Evolutionary conservation across 2,329 filamentous ascomycete genomes (phyloP).

Genomic region (Rosellinia necatrix): DNA sequence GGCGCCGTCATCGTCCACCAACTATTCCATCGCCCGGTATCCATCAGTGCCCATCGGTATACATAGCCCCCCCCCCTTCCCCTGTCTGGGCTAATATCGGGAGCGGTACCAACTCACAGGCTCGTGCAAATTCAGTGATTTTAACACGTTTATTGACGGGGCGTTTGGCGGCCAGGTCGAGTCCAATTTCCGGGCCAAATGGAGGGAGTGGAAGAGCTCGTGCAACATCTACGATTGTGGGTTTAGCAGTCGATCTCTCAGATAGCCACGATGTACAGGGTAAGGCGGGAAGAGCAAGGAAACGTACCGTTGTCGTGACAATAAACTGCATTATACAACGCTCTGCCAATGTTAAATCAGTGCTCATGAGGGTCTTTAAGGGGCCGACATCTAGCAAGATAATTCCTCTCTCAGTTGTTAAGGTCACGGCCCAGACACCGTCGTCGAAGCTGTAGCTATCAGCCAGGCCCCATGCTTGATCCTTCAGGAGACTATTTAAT

Average conservation of each 20-base stretch:
- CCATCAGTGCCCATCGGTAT: too few relatives aligned
- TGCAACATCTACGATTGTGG: conserved; percentile 3
- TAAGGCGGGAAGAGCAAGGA: neutral
- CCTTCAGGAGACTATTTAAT: neutral
- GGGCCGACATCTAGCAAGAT: neutral
- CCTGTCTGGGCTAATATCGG: too few relatives aligned
- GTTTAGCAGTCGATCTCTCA: neutral
- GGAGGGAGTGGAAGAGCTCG: conserved; percentile 13
- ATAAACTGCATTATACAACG: neutral
- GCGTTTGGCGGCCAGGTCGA: neutral
- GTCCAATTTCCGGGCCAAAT: neutral
- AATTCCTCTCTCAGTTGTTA: neutral
- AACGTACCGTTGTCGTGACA: conserved; percentile 4
- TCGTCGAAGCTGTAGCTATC: neutral
- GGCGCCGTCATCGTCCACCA: neutral
- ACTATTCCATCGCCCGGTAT: too few relatives aligned
- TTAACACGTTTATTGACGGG: neutral
- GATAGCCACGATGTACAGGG: too few relatives aligned
- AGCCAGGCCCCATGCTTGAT: neutral
- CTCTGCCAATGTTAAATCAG: conserved; percentile 13
- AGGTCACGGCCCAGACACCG: neutral
- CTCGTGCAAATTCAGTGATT: neutral
- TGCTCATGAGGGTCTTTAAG: neutral
- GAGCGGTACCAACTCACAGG: conserved; percentile 10
- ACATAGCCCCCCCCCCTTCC: too few relatives aligned